Percentiles rank a stretch among this genome's conserved stretches.
These are phyloP conservation scores for Phyllosticta ampelicida DNA, from an alignment of 2,329 filamentous ascomycete genomes.

Conservation along the genomic window DNA sequence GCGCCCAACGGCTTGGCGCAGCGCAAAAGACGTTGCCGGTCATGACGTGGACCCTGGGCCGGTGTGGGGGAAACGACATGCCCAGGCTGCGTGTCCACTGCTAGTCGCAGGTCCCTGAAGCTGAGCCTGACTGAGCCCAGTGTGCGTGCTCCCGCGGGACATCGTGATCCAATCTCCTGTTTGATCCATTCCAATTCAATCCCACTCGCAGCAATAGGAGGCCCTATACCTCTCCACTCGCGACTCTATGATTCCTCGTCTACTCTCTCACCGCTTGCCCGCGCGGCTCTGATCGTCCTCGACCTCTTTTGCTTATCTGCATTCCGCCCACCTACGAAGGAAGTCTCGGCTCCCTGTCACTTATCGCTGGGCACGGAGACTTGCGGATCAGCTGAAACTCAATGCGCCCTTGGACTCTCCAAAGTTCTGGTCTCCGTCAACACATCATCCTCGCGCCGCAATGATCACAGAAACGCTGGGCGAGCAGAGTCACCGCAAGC, in stretches of 20 bases:
- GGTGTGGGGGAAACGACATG: neutral
- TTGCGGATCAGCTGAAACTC: neutral
- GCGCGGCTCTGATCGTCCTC: neutral
- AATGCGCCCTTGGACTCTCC: neutral
- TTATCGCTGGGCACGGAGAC: neutral
- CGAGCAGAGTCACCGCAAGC: conserved; percentile 45
- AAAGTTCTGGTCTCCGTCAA: neutral
- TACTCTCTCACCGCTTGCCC: neutral
- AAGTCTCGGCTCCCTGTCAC: neutral
- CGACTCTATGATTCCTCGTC: neutral
- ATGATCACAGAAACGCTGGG: conserved; percentile 16
- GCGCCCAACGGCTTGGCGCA: neutral
- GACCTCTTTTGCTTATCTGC: neutral
- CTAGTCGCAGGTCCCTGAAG: neutral
- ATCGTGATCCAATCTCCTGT: neutral
- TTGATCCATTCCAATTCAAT: too few relatives aligned
- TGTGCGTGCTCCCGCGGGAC: neutral
- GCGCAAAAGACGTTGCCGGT: neutral
- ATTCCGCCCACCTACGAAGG: neutral
- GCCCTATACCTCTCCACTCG: neutral
- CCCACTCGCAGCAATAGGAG: neutral
- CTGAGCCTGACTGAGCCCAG: neutral
- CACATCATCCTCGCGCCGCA: neutral
- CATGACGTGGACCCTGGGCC: neutral
- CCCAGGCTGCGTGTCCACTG: neutral